Evolutionary conservation across 2,329 filamentous ascomycete genomes (phyloP).

Genomic region (Cytospora mali): DNA sequence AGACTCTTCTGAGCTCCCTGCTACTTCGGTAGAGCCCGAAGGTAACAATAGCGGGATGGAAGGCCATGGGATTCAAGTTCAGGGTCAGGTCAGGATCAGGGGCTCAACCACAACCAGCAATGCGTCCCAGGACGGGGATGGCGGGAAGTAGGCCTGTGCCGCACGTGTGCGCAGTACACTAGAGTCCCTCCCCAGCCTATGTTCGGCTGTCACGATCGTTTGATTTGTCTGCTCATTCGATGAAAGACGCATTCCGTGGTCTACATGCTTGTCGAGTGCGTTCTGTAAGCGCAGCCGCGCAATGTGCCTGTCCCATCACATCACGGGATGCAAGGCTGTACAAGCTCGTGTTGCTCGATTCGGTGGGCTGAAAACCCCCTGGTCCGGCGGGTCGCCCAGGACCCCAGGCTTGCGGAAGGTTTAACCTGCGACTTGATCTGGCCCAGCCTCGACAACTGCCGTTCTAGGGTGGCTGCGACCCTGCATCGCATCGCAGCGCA

Average conservation of each 20-base stretch:
- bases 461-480: slow-evolving; percentile 19
- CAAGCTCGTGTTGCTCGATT: slow-evolving; percentile 6
- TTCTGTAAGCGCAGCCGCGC: not conserved
- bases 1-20: not conserved
- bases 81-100: slow-evolving; percentile 12
- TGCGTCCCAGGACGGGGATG: slow-evolving; percentile 18
- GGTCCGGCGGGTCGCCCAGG: not conserved
- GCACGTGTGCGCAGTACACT: slow-evolving; percentile 8
- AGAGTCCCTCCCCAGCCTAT: not conserved
- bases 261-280: not conserved
- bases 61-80: not conserved
- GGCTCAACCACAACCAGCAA: slow-evolving; percentile 8
- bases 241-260: not conserved
- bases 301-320: not conserved
- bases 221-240: not conserved
- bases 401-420: slow-evolving; percentile 3
- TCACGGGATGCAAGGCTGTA: not conserved
- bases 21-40: not conserved
- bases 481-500: slow-evolving; percentile 17
- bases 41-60: not conserved
- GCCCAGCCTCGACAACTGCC: slow-evolving; percentile 23
- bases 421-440: slow-evolving; percentile 22
- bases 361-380: not conserved
- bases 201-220: slow-evolving; percentile 4
- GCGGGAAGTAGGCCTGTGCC: slow-evolving; percentile 17